These are phyloP conservation scores for Russula sp. DNA, from an alignment of 768 basidiomycete genomes.

Conservation along the genomic window DNA sequence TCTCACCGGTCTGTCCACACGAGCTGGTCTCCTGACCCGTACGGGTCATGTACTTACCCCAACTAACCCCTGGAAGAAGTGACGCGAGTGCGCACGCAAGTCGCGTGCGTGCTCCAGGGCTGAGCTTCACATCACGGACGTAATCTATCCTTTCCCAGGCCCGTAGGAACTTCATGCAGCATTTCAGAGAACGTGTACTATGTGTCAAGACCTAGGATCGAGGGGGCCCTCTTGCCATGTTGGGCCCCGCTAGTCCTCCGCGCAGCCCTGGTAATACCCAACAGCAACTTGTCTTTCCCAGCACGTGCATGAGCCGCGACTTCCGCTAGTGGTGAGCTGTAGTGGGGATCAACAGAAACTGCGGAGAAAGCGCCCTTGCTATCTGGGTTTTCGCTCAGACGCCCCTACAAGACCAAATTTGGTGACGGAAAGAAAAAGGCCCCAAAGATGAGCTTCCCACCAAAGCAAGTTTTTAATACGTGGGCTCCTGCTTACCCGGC, in stretches of 20 bases:
- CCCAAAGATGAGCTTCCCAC: slow-evolving; percentile 5
- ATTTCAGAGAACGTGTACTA: slow-evolving; percentile 17
- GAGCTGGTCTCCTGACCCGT: slow-evolving; percentile 1
- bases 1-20: background rate
- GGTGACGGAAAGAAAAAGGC: slow-evolving; percentile 13
- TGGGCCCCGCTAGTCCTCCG: slow-evolving; percentile 15
- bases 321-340: background rate
- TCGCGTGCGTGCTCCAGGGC: background rate
- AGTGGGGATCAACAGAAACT: slow-evolving; percentile 3
- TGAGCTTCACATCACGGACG: slow-evolving; percentile 8
- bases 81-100: slow-evolving; percentile 4
- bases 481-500: background rate
- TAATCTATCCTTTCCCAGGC: slow-evolving; percentile 18
- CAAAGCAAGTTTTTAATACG: slow-evolving; percentile 13
- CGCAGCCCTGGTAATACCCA: background rate
- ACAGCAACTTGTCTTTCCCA: background rate
- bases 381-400: slow-evolving; percentile 4
- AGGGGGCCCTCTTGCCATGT: slow-evolving; percentile 11
- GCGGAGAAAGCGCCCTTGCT: background rate
- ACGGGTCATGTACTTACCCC: background rate
- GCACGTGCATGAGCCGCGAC: background rate
- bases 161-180: slow-evolving; percentile 8
- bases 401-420: slow-evolving; percentile 10
- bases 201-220: slow-evolving; percentile 15
- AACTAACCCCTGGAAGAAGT: background rate